Evolutionary conservation across 108 stramenopile genomes (phyloP).

Genomic region (Cylindrotheca closterium): DNA sequence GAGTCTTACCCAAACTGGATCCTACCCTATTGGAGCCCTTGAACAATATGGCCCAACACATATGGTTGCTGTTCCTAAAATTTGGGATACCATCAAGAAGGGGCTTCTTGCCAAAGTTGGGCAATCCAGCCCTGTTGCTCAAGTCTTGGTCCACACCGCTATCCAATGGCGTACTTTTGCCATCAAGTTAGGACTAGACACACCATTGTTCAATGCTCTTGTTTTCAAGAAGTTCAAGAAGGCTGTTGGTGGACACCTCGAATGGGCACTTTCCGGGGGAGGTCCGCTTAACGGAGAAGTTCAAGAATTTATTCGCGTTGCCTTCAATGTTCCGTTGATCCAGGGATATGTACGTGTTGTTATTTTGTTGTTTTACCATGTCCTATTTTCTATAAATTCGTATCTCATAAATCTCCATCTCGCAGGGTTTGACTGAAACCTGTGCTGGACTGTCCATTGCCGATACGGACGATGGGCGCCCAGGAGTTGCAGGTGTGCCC

Average conservation of each 20-base stretch:
- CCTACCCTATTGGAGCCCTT: slow-evolving; percentile 83
- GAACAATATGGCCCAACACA: slow-evolving; percentile 82
- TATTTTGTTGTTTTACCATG: too few species aligned
- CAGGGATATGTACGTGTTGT: slow-evolving; percentile 67
- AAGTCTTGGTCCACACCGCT: slow-evolving; percentile 70
- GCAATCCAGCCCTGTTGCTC: slow-evolving; percentile 54
- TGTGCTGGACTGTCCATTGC: slow-evolving; percentile 82
- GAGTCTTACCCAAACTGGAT: slow-evolving; percentile 74
- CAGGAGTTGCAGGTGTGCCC: slow-evolving; percentile 72
- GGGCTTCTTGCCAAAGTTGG: slow-evolving; percentile 83
- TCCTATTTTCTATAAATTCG: background rate
- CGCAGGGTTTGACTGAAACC: slow-evolving; percentile 73
- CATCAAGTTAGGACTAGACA: slow-evolving; percentile 71
- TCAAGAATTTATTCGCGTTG: slow-evolving; percentile 78
- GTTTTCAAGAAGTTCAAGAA: slow-evolving; percentile 89
- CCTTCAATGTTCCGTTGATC: slow-evolving; percentile 74
- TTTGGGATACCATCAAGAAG: slow-evolving; percentile 95
- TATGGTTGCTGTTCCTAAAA: slow-evolving; percentile 91
- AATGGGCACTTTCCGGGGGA: slow-evolving; percentile 81
- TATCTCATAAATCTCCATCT: background rate
- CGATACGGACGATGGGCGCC: slow-evolving; percentile 56
- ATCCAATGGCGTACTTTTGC: slow-evolving; percentile 67
- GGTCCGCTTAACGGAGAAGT: slow-evolving; percentile 85
- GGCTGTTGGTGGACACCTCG: slow-evolving; percentile 75
- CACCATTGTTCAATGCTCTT: slow-evolving; percentile 84